Conservation (phyloP, 176 grass and related monocot genomes). For the Poa annua region DNA sequence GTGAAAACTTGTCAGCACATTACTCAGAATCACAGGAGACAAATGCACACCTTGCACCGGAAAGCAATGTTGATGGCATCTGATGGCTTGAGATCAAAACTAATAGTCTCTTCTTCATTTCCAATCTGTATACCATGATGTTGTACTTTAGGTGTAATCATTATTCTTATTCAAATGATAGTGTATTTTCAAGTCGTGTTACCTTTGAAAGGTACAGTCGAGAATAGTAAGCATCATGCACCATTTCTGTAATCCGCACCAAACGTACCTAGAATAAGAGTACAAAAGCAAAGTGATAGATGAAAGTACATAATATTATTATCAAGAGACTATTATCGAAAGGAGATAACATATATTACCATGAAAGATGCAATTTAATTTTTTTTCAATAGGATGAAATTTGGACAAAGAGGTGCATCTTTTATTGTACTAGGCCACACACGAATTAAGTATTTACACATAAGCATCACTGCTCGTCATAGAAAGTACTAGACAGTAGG, state of each 20-base stretch:
- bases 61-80: slow-evolving; percentile 99
- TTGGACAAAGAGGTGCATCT: neutral
- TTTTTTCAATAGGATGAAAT: slow-evolving; percentile 13
- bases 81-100: slow-evolving; percentile 83
- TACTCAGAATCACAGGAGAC: neutral
- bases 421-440: neutral
- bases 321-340: neutral
- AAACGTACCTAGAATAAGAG: slow-evolving; percentile 63
- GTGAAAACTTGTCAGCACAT: neutral
- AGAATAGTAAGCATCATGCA: slow-evolving; percentile 81
- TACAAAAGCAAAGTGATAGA: neutral
- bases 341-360: neutral
- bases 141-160: slow-evolving; percentile 29
- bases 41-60: slow-evolving; percentile 86
- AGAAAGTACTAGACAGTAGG: slow-evolving; percentile 18
- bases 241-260: slow-evolving; percentile 89
- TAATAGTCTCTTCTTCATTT: slow-evolving; percentile 69
- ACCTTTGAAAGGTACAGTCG: slow-evolving; percentile 88
- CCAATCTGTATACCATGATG: slow-evolving; percentile 53
- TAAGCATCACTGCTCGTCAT: slow-evolving; percentile 2
- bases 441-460: neutral
- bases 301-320: slow-evolving; percentile 15
- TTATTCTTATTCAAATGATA: slow-evolving; percentile 8
- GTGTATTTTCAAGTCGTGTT: slow-evolving; percentile 26
- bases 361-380: neutral